These are phyloP conservation scores for Chlamydomonas sphaeroides DNA, from an alignment of 139 green algal species.

Conservation along the genomic window DNA sequence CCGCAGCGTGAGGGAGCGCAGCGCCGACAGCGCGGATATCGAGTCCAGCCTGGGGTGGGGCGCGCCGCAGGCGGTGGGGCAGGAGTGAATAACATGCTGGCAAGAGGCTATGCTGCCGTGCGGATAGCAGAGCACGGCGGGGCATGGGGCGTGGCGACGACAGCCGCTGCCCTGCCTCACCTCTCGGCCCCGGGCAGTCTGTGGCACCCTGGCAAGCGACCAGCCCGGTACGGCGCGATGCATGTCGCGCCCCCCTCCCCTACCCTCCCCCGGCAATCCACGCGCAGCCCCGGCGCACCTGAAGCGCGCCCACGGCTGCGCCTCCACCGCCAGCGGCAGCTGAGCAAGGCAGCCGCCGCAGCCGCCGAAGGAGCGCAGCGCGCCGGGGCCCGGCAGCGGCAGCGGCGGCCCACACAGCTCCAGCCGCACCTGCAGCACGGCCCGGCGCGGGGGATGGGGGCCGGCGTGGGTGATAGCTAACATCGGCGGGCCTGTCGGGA, in stretches of 20 bases:
- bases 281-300: background rate
- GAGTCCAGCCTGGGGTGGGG: background rate
- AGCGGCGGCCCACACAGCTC: slow-evolving; percentile 30
- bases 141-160: background rate
- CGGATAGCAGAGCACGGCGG: no score
- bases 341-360: background rate
- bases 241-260: background rate
- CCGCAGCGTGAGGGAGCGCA: slow-evolving; percentile 14
- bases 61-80: no score
- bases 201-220: no score
- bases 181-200: background rate
- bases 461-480: background rate
- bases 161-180: background rate
- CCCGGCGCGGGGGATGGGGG: background rate
- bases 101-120: background rate
- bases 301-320: background rate
- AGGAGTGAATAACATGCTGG: background rate
- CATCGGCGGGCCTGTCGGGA: background rate
- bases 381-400: slow-evolving; percentile 11
- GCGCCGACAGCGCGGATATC: background rate
- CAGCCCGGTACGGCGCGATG: background rate
- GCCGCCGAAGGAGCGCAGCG: background rate
- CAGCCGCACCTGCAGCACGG: background rate
- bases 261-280: background rate
- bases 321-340: background rate